These are phyloP conservation scores for Clonostachys sp. DNA, from an alignment of 2,329 filamentous ascomycete genomes.

Conservation along the genomic window DNA sequence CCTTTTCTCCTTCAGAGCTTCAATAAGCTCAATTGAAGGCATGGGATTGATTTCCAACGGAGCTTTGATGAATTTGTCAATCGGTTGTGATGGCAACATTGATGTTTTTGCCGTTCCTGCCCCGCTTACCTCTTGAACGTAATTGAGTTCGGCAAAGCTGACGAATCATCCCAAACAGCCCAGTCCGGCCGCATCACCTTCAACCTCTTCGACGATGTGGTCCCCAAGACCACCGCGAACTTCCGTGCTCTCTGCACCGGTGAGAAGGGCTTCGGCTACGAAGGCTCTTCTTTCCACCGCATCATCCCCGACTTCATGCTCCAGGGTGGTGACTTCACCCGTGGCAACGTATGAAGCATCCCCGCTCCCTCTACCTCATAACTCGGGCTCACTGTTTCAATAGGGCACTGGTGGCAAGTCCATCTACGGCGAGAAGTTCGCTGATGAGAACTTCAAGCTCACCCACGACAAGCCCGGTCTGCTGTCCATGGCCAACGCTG, in stretches of 20 bases:
- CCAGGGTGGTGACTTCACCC: slow-evolving; percentile 94
- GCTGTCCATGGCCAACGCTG: slow-evolving; percentile 93
- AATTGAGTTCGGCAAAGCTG: slow-evolving; percentile 5
- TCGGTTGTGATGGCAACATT: background rate
- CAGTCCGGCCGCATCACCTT: slow-evolving; percentile 82
- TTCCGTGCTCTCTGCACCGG: slow-evolving; percentile 80
- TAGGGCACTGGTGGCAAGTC: slow-evolving; percentile 88
- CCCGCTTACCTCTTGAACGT: background rate
- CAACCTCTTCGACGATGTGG: slow-evolving; percentile 77
- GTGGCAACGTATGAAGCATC: slow-evolving; percentile 69
- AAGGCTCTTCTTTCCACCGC: slow-evolving; percentile 83
- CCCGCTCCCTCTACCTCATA: slow-evolving; percentile 6
- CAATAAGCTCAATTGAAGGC: background rate
- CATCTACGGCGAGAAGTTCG: slow-evolving; percentile 93
- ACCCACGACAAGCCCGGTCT: slow-evolving; percentile 73
- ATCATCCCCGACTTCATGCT: slow-evolving; percentile 94
- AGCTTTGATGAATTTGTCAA: background rate
- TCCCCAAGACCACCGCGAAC: slow-evolving; percentile 85
- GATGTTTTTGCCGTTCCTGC: background rate
- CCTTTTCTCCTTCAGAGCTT: slow-evolving; percentile 2
- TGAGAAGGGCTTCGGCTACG: slow-evolving; percentile 79
- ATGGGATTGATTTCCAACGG: background rate
- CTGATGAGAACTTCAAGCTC: slow-evolving; percentile 83
- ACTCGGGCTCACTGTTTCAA: slow-evolving; percentile 9
- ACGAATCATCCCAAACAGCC: slow-evolving; percentile 37